These are phyloP conservation scores for Furcasterigmium furcatum DNA, from an alignment of 2,329 filamentous ascomycete species.

Conservation along the genomic window DNA sequence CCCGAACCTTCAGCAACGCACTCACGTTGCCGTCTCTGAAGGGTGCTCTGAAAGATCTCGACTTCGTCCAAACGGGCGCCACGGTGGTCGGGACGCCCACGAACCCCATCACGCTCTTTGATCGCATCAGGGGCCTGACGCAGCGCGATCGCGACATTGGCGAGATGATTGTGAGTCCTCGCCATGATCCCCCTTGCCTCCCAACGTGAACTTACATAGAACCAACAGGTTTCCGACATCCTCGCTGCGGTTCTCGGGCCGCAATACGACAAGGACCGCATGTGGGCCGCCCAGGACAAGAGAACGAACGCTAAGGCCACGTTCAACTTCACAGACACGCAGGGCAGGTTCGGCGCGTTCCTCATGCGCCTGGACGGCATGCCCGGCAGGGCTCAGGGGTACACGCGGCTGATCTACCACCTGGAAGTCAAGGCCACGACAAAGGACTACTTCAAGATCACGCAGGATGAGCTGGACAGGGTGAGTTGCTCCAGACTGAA, in stretches of 20 bases:
- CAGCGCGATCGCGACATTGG: slow-evolving; percentile 4
- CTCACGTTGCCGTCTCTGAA: slow-evolving; percentile 1
- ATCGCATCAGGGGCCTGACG: not conserved
- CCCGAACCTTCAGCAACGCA: not conserved
- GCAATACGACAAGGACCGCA: slow-evolving; percentile 4
- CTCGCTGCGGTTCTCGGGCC: slow-evolving; percentile 2
- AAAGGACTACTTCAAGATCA: not conserved
- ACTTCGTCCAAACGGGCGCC: slow-evolving; percentile 3
- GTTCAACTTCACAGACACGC: slow-evolving; percentile 6
- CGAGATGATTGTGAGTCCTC: slow-evolving; percentile 5
- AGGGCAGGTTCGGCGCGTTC: slow-evolving; percentile 7
- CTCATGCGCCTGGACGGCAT: slow-evolving; percentile 8
- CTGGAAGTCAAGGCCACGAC: slow-evolving; percentile 6
- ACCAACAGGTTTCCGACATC: slow-evolving; percentile 5
- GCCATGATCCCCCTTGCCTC: not conserved
- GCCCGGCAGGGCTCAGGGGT: slow-evolving; percentile 5
- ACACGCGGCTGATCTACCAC: slow-evolving; percentile 6
- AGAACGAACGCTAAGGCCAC: not conserved
- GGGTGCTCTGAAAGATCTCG: slow-evolving; percentile 2
- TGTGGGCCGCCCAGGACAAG: not conserved
- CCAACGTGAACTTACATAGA: not conserved
- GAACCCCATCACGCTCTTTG: slow-evolving; percentile 1
- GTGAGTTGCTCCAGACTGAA: too few relatives aligned
- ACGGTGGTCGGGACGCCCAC: not conserved
- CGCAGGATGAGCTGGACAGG: slow-evolving; percentile 6